Evolutionary conservation across 2,329 filamentous ascomycete genomes (phyloP).

Genomic region (Fusarium cyanostomum): DNA sequence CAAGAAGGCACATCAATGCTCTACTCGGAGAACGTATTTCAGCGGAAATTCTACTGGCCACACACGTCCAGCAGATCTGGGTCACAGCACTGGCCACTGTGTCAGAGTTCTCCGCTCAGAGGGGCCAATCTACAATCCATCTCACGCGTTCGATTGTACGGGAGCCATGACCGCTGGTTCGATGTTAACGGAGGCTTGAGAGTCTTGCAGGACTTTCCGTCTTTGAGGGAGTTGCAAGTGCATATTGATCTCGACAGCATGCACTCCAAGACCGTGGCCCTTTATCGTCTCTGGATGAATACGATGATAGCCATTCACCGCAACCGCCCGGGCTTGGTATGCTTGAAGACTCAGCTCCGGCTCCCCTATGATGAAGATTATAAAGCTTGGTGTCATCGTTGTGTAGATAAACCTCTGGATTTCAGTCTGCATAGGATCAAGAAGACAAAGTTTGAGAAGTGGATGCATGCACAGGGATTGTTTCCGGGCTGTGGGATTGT

Average conservation of each 20-base stretch:
- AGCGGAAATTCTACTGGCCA: conserved; percentile 6
- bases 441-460: conserved; percentile 9
- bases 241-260: conserved; percentile 3
- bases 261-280: background rate
- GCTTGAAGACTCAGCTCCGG: background rate
- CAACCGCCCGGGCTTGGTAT: background rate
- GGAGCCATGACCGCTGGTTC: conserved; percentile 1
- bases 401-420: background rate
- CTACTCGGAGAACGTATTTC: conserved; percentile 17
- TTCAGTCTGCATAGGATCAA: conserved; percentile 18
- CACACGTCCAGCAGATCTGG: background rate
- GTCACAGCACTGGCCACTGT: background rate
- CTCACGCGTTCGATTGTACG: background rate
- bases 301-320: background rate
- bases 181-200: background rate
- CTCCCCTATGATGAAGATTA: background rate
- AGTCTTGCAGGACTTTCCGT: conserved; percentile 9
- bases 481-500: conserved; percentile 1
- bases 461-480: conserved; percentile 1
- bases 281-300: background rate
- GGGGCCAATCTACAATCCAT: conserved; percentile 2
- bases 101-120: conserved; percentile 9
- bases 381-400: conserved; percentile 2
- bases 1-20: conserved; percentile 14
- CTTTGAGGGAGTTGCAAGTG: conserved; percentile 12